phyloP scores from a whole-genome alignment of 2,329 filamentous ascomycete species.

The Ilyonectria destructans region DNA sequence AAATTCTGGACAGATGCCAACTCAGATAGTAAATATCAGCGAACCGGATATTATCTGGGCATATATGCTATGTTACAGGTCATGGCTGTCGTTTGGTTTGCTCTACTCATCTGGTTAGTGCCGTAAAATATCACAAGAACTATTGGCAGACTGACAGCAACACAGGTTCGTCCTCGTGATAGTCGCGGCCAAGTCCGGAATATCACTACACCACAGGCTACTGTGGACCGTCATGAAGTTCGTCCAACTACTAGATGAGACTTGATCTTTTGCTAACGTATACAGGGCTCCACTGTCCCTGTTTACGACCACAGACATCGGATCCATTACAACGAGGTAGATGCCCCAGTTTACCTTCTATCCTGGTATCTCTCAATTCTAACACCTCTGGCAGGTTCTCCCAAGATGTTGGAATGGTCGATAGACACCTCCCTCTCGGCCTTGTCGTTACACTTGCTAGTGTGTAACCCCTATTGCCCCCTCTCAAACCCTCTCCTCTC shows the following conservation, averaged over 20 bases:
- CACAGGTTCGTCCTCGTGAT: slow-evolving; percentile 50
- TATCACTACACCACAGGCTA: slow-evolving; percentile 45
- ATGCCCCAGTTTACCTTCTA: background rate
- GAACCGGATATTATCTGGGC: slow-evolving; percentile 45
- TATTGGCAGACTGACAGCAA: background rate
- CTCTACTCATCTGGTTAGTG: slow-evolving; percentile 41
- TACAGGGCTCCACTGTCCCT: slow-evolving; percentile 58
- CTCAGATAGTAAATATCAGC: slow-evolving; percentile 7
- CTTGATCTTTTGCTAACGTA: slow-evolving; percentile 27
- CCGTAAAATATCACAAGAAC: accelerated
- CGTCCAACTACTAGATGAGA: accelerated
- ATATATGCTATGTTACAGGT: slow-evolving; percentile 47
- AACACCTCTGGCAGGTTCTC: slow-evolving; percentile 54
- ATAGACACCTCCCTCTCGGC: slow-evolving; percentile 59
- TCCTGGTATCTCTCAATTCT: background rate
- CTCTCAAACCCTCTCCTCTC: background rate
- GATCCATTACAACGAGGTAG: slow-evolving; percentile 60
- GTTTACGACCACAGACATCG: slow-evolving; percentile 59
- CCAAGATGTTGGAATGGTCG: slow-evolving; percentile 62
- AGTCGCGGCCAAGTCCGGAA: slow-evolving; percentile 49
- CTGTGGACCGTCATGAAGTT: slow-evolving; percentile 45
- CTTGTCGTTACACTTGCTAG: slow-evolving; percentile 54
- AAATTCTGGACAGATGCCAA: slow-evolving; percentile 51
- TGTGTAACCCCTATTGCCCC: slow-evolving; percentile 46
- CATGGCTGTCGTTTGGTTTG: slow-evolving; percentile 41